Evolutionary conservation across 768 basidiomycete species (phyloP), one percentile per base, ranked within the genome.

Genomic region (Suillus sp.): DNA sequence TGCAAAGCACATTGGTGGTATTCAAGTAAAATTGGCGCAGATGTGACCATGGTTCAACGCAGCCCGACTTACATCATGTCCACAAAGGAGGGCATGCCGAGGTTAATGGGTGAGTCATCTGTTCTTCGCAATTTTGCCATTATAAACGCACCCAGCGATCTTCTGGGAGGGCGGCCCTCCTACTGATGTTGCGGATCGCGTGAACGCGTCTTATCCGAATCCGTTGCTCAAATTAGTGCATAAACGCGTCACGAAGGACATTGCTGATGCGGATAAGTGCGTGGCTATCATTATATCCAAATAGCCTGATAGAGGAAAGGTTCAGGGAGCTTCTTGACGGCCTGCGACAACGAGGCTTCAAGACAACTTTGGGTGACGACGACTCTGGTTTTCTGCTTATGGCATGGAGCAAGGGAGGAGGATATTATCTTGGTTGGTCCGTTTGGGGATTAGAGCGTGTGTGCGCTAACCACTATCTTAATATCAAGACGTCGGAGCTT

Each of bases 361-460:
- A 80, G 62, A 68, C 79, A 14, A 84, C 81, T 51, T 67, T 72
- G 8, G 89, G 88, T 9, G 77, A 77, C 38, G 81, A 85, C 7
- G 83, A 77, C 22, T 76, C 82, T 1, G 89, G 89, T 0, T 79
- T 85, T 64, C 62, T 82, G 11, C 73, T 82, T 48, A 72, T 84
- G 22, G 82, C 81, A 16, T 84, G 79, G 71, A 71, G 70, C 9
- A 79, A 78, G 48, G 84, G 75, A 0, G 88, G 88, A 30, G 88
- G 90, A 7, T 91, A 87, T 72, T 91, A 91, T 73, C 75, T 90
- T 1, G 88, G 89, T 84, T 63, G 30, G 76, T 63, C 6, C 16
- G 50, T 40, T 25, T 34, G 1, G 8, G 5, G 18, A 16, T 8
- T 14, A 18, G 14, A n/a, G 22, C 40, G 10, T 3, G 4, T 3